Percentiles rank a stretch among this genome's conserved stretches.
Conservation (phyloP, 192 early-diverging fungal species). For the Phlyctochytrium planicorne region DNA sequence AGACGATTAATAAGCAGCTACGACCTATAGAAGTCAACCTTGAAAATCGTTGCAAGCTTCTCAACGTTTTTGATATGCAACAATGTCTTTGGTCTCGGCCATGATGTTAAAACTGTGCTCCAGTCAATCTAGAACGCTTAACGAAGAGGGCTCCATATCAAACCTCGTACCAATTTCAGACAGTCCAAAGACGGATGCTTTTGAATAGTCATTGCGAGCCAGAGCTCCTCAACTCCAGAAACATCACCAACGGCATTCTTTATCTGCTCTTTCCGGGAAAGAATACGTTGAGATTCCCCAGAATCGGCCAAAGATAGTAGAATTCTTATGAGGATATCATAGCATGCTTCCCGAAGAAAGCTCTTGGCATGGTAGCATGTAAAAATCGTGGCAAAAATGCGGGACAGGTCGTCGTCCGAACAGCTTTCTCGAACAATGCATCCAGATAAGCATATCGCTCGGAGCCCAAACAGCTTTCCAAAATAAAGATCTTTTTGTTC, state of each 20-base stretch:
- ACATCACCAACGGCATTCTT: slow-evolving; percentile 30
- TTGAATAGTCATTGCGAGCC: slow-evolving; percentile 47
- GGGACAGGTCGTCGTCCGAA: slow-evolving; percentile 66
- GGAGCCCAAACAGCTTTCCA: slow-evolving; percentile 87
- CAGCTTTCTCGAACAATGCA: slow-evolving; percentile 65
- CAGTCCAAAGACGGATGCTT: neutral
- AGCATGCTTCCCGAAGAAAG: slow-evolving; percentile 79
- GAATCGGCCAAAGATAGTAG: slow-evolving; percentile 13
- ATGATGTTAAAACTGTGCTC: slow-evolving; percentile 19
- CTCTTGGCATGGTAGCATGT: slow-evolving; percentile 71
- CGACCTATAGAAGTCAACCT: slow-evolving; percentile 12
- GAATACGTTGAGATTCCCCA: neutral
- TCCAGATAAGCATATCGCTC: slow-evolving; percentile 78
- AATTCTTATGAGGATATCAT: slow-evolving; percentile 63
- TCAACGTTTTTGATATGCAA: slow-evolving; percentile 31
- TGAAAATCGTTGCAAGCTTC: slow-evolving; percentile 34
- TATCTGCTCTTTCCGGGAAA: slow-evolving; percentile 6
- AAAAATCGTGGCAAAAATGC: slow-evolving; percentile 66
- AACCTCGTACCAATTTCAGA: neutral
- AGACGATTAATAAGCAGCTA: no score
- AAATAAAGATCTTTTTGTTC: slow-evolving; percentile 89
- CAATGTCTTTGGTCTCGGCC: slow-evolving; percentile 24
- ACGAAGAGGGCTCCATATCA: neutral
- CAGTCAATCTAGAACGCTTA: slow-evolving; percentile 15
- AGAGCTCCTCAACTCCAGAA: slow-evolving; percentile 42